These are phyloP conservation scores for Penicillium simplicissimum DNA, from an alignment of 495 filamentous ascomycete genomes.

Conservation along the genomic window DNA sequence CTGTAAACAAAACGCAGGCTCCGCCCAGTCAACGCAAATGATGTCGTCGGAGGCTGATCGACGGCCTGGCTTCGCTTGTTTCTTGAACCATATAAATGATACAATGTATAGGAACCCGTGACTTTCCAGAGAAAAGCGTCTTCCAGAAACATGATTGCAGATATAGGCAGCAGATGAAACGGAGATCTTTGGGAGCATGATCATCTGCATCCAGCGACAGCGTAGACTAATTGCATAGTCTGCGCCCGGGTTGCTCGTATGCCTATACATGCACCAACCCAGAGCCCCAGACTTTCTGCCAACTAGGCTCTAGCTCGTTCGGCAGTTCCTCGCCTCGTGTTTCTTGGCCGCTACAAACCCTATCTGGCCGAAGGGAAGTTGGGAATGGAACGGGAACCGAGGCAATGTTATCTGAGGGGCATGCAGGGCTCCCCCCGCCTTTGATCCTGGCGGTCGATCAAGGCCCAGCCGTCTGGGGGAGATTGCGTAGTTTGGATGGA, in stretches of 20 bases:
- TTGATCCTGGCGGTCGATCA: constrained; percentile 4
- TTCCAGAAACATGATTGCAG: background rate
- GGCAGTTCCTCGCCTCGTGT: background rate
- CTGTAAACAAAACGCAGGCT: background rate
- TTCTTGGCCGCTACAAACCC: constrained; percentile 2
- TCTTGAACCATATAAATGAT: background rate
- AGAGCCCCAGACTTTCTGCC: background rate
- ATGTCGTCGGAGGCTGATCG: background rate
- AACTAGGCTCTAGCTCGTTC: constrained; percentile 2
- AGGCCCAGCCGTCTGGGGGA: constrained; percentile 4
- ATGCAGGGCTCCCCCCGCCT: constrained; percentile 18
- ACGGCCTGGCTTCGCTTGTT: background rate
- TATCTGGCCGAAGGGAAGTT: background rate
- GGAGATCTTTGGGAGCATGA: background rate
- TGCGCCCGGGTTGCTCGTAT: background rate
- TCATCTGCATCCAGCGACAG: background rate
- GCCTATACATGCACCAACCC: background rate
- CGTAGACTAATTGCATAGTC: background rate
- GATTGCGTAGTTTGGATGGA: background rate
- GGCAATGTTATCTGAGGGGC: constrained; percentile 14
- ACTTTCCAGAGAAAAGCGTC: background rate
- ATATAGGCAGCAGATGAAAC: background rate
- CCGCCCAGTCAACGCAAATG: background rate
- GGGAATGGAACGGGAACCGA: constrained; percentile 9
- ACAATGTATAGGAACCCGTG: background rate